phyloP scores from a whole-genome alignment of 495 filamentous ascomycete genomes.

The Podospora fimiseda region DNA sequence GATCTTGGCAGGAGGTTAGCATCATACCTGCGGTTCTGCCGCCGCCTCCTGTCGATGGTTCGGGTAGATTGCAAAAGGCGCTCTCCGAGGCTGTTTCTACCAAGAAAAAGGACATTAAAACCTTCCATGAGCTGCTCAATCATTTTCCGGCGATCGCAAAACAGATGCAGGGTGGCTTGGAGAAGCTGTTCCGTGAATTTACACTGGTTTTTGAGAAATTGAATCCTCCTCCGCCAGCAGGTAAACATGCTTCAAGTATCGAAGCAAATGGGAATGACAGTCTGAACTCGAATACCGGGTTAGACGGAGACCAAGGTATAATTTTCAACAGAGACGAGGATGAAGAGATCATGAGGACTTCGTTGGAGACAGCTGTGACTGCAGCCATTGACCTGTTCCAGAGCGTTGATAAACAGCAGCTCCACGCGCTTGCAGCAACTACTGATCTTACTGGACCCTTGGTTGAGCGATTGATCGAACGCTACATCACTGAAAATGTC shows the following conservation, averaged over 20 bases:
- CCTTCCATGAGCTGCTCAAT: constrained; percentile 84
- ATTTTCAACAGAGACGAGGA: constrained; percentile 57
- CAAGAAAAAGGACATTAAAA: constrained; percentile 82
- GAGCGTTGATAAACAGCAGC: constrained; percentile 87
- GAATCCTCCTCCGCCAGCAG: constrained; percentile 68
- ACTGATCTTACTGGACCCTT: constrained; percentile 89
- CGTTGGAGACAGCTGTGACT: constrained; percentile 85
- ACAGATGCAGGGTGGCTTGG: constrained; percentile 91
- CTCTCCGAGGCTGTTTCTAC: constrained; percentile 35
- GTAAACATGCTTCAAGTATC: constrained; percentile 46
- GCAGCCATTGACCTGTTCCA: constrained; percentile 94
- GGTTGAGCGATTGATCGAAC: constrained; percentile 90
- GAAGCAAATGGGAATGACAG: constrained; percentile 41
- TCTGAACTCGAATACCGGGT: no score
- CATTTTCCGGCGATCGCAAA: constrained; percentile 94
- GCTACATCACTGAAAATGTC: constrained; percentile 89
- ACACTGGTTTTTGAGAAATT: constrained; percentile 77
- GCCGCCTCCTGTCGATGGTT: constrained; percentile 20
- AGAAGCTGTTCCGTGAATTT: constrained; percentile 87
- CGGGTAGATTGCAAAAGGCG: constrained; percentile 27
- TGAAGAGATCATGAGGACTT: constrained; percentile 76
- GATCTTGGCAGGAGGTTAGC: constrained; percentile 68
- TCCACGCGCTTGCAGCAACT: constrained; percentile 84
- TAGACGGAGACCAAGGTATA: constrained; percentile 18
- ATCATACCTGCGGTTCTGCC: constrained; percentile 55